Base-by-base conservation (phyloP, 805 yeast species). In the Debaryomyces prosopidis region DNA sequence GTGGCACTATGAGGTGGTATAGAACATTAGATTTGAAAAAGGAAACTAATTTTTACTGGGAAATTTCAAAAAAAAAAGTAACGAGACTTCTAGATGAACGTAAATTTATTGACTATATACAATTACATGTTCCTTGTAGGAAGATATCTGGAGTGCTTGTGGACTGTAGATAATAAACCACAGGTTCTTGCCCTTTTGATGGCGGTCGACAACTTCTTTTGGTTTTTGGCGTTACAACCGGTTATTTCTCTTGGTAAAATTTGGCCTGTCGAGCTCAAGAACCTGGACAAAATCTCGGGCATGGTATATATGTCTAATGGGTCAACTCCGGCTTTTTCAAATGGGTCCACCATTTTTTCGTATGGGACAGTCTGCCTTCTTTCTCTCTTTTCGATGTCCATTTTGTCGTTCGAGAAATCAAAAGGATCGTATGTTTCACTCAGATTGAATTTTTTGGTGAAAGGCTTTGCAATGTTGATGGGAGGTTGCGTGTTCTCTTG, bases 101-200 rank as follows among this genome's bases (percentile, higher is more conserved):
- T 30, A 30, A 30, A 30, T n/a, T 23, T 30, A 30, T 30, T 30
- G 33, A 30, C 40, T 37, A 37, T 37, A 30, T 39, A 35, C 33
- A 35, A 41, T 48, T 60, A 71, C 55, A 71, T 54, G 49, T 62
- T 60, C 54, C 76, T 63, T 43, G 53, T 43, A 18, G 80, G 78
- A 54, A 75, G 62, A 55, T 64, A 69, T 30, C 77, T 62, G 27
- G 76, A 69, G 58, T 83, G 85, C 59, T 73, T 81, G 57, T 87
- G 90, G n/a, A 84, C 85, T 49, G 83, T 73, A 36, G 94, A 82
- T 62, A 90, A 70, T 48, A 89, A 73, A 0, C 97, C 97, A 44
- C 85, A 82, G 3, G 86, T 82, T 60, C 92, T 81, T 12, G 91
- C 84, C 54, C 96, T 77, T 60, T 87, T 82, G 38, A 90, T 77